Percentiles rank a stretch among this genome's conserved stretches.
Evolutionary conservation across 1,284 basidiomycete genomes (phyloP).

Genomic region (Leccinum huronense): DNA sequence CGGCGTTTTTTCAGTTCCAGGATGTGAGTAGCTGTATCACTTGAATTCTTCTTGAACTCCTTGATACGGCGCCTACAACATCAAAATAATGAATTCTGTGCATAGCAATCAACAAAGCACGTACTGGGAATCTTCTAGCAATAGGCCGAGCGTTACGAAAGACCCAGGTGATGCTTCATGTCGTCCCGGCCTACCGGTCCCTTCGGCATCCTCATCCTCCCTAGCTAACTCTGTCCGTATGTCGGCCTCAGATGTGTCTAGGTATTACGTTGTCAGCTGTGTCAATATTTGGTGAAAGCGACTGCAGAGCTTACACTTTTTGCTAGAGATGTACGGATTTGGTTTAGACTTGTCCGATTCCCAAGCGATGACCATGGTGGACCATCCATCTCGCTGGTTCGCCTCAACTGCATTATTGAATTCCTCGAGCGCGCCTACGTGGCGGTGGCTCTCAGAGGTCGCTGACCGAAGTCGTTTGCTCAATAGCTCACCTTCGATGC

Average conservation of each 20-base stretch:
- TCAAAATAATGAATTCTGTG: neutral
- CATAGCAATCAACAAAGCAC: neutral
- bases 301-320: neutral
- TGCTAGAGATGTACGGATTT: neutral
- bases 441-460: neutral
- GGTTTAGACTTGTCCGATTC: neutral
- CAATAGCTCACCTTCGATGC: neutral
- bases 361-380: neutral
- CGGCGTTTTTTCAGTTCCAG: neutral
- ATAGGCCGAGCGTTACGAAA: neutral
- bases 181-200: neutral
- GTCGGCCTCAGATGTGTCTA: neutral
- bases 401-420: neutral
- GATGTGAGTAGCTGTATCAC: neutral
- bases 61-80: neutral
- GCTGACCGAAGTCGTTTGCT: neutral
- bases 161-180: neutral
- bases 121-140: neutral
- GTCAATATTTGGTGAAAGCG: neutral
- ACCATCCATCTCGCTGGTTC: neutral
- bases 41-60: neutral
- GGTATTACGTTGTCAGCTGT: neutral
- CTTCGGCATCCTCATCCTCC: neutral
- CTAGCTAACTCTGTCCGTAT: neutral
- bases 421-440: neutral